Base-by-base conservation (phyloP, 1,139 yeast species). In the Hemisphaericaspora lyxosophila region DNA sequence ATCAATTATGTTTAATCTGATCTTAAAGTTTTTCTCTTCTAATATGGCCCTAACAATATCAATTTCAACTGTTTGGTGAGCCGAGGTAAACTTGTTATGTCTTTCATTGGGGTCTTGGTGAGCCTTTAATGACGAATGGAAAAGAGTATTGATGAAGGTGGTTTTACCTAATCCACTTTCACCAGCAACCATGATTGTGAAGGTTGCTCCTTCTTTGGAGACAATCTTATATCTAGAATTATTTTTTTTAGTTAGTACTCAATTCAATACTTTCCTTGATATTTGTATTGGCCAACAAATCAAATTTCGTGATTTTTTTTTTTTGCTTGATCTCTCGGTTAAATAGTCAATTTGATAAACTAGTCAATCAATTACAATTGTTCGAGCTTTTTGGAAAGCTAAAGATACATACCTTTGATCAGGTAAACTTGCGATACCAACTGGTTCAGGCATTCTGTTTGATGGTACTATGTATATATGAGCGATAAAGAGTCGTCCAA, bases 101-200 rank as follows among this genome's bases (percentile, higher is more conserved):
- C 96, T 79, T 42, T 74, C 69, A 45, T 72, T 69, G 50, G 82
- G 78, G 51, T 85, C 92, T 40, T 70, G 68, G 50, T 84, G 82
- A 39, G 73, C 72, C 56, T 82, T 82, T 50, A 85, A 71, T 26
- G 78, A 64, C 4, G 90, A 78, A 58, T 84, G 92, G 63, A 92
- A 89, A 42, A 92, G 71, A 4, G 98, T 92, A 73, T 92, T 92
- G 62, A 92, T 75, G 54, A 90, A 92, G 1, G 98, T 92, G 30
- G 97, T 88, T 62, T 92, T 84, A 45, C 97, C 97, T 38, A 89
- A 72, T 5, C 97, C 97, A 41, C 92, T 82, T 64, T 90, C 97
- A 53, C 98, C 98, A 33, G 95, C 94, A 31, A 92, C 84, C 97
- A 92, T 88, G 49, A 92, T 54, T 37, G 97, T 92, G 70, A 90